Evolutionary conservation across 192 early-diverging fungal genomes (phyloP).

Genomic region (Chytriomyces hyalinus): DNA sequence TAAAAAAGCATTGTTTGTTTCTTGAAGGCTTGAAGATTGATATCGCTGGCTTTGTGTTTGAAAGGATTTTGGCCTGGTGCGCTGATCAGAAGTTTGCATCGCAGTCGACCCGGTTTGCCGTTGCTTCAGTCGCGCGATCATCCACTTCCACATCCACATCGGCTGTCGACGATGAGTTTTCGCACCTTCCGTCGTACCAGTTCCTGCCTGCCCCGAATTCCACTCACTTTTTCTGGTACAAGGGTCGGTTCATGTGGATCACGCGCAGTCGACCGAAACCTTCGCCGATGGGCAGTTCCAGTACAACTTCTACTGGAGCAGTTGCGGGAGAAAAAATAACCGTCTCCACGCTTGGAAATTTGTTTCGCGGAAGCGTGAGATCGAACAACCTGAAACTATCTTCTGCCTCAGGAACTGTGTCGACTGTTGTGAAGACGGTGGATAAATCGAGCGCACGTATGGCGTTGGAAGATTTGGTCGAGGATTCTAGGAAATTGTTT

Average conservation of each 20-base stretch:
- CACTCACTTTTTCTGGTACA: slow-evolving; percentile 30
- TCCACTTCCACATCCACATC: slow-evolving; percentile 9
- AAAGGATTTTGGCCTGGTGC: slow-evolving; percentile 33
- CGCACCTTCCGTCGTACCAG: slow-evolving; percentile 47
- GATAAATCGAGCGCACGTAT: slow-evolving; percentile 33
- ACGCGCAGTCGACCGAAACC: slow-evolving; percentile 23
- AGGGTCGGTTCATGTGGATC: slow-evolving; percentile 30
- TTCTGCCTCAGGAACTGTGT: slow-evolving; percentile 2
- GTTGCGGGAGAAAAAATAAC: slow-evolving; percentile 56
- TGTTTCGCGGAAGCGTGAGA: slow-evolving; percentile 46
- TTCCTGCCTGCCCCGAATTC: slow-evolving; percentile 66
- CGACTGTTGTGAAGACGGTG: not conserved
- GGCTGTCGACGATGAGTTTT: slow-evolving; percentile 14
- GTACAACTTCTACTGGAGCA: not conserved
- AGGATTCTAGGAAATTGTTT: slow-evolving; percentile 60
- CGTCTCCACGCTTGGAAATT: slow-evolving; percentile 54
- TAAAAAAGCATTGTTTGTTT: not conserved
- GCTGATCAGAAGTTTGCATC: slow-evolving; percentile 37
- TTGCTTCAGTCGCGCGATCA: slow-evolving; percentile 20
- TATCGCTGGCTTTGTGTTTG: not conserved
- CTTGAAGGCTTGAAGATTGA: not conserved
- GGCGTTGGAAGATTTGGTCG: slow-evolving; percentile 56
- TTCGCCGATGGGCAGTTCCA: not conserved
- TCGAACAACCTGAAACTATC: slow-evolving; percentile 33
- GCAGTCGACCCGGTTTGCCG: slow-evolving; percentile 19